phyloP scores from a whole-genome alignment of 768 basidiomycete species.

The Leccinum imitatum region DNA sequence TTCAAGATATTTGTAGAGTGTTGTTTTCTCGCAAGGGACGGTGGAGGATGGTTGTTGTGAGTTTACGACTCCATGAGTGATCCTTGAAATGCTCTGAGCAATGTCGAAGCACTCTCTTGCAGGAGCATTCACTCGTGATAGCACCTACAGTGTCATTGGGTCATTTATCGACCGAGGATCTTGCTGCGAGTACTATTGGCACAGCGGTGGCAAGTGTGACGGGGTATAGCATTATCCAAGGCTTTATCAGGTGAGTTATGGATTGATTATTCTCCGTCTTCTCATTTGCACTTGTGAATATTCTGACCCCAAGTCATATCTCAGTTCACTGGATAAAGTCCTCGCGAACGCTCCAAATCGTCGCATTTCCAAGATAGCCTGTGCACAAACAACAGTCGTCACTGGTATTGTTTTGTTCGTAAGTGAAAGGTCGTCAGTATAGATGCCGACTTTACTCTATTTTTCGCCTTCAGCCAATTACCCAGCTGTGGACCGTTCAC shows the following conservation, averaged over 20 bases:
- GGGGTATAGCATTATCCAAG: constrained; percentile 43
- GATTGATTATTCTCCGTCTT: constrained; percentile 2
- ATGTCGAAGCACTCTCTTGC: constrained; percentile 17
- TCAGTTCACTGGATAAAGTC: constrained; percentile 22
- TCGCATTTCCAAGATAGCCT: constrained; percentile 17
- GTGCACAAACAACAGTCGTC: constrained; percentile 21
- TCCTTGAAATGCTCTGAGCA: neutral
- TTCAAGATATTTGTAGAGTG: constrained; percentile 18
- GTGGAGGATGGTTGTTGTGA: constrained; percentile 24
- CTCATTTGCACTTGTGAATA: neutral
- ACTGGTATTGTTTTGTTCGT: constrained; percentile 27
- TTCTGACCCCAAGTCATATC: constrained; percentile 13
- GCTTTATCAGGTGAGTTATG: constrained; percentile 36
- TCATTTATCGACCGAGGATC: constrained; percentile 51
- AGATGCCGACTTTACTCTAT: neutral
- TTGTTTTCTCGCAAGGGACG: constrained; percentile 25
- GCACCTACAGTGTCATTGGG: constrained; percentile 43
- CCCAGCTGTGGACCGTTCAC: constrained; percentile 20
- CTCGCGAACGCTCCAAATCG: constrained; percentile 14
- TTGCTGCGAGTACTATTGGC: constrained; percentile 49
- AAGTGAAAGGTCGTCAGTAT: neutral
- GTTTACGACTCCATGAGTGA: neutral
- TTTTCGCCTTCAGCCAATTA: constrained; percentile 20
- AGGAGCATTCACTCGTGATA: constrained; percentile 27
- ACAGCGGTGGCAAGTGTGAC: constrained; percentile 43